Evolutionary conservation across 306 rosid genomes (phyloP).

Genomic region (Oxytropis ochrocephala): DNA sequence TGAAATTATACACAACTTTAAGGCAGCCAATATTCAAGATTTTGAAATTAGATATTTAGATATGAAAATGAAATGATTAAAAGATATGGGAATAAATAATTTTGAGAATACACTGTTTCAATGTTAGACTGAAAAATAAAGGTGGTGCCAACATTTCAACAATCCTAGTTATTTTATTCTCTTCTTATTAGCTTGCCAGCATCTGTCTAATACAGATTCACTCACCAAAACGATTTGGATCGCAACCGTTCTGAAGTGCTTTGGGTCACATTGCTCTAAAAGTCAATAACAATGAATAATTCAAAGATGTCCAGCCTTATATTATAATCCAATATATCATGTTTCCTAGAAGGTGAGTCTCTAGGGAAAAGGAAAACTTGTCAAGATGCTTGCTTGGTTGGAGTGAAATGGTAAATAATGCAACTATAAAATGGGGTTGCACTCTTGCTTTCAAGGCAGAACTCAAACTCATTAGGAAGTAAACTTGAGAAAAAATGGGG

Average conservation of each 20-base stretch:
- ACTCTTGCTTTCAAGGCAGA: background rate
- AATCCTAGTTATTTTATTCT: background rate
- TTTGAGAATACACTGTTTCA: background rate
- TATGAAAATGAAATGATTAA: background rate
- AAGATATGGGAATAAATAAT: background rate
- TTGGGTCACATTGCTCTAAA: background rate
- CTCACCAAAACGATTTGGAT: background rate
- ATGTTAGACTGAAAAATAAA: background rate
- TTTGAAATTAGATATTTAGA: no score
- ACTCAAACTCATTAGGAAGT: constrained; percentile 5
- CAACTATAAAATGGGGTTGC: constrained; percentile 22
- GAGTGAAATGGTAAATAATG: constrained; percentile 1
- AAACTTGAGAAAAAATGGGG: constrained; percentile 36
- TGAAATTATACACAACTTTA: background rate
- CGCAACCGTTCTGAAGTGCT: constrained; percentile 4
- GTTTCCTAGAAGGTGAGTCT: constrained; percentile 25
- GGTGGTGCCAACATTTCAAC: background rate
- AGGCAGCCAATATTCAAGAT: background rate
- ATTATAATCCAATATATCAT: background rate
- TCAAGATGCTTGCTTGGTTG: background rate
- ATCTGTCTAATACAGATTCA: constrained; percentile 10
- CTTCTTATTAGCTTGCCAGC: background rate
- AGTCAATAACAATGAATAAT: constrained; percentile 1
- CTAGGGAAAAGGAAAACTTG: background rate
- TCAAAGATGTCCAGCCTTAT: background rate